A percentile compares a stretch with the other conserved stretches of the same genome.
Conservation (phyloP, 169 alveolate genomes). For the Theileria luwenshuni region DNA sequence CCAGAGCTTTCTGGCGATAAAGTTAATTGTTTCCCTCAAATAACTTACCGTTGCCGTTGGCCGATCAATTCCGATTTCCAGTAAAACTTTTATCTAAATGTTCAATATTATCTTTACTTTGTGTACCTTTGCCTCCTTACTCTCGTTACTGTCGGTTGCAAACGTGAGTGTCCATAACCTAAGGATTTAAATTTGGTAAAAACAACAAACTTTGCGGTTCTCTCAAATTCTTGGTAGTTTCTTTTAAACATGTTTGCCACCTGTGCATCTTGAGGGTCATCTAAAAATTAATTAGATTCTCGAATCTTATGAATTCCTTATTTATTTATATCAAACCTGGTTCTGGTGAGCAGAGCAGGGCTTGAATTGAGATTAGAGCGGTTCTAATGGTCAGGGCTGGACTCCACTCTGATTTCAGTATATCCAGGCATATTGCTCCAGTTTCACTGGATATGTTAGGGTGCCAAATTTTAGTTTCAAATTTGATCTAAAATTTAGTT, state of each 20-base stretch:
- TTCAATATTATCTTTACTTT: neutral
- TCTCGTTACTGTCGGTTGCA: conserved; percentile 65
- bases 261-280: conserved; percentile 89
- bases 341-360: conserved; percentile 84
- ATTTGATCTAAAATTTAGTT: conserved; percentile 83
- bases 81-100: conserved; percentile 63
- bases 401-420: conserved; percentile 94
- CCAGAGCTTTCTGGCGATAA: conserved; percentile 70
- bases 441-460: conserved; percentile 93
- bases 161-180: conserved; percentile 80
- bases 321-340: conserved; percentile 65
- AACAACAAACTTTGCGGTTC: conserved; percentile 78
- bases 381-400: conserved; percentile 96
- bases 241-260: conserved; percentile 87
- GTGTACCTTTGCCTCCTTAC: conserved; percentile 50
- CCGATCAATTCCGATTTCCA: conserved; percentile 79
- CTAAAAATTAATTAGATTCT: conserved; percentile 44
- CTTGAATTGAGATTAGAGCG: conserved; percentile 90
- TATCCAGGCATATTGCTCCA: conserved; percentile 95
- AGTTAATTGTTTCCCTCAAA: neutral
- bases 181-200: neutral
- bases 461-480: conserved; percentile 95
- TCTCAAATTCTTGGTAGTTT: conserved; percentile 69
- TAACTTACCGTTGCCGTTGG: conserved; percentile 71
- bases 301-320: no score